Evolutionary conservation across 1,284 basidiomycete genomes (phyloP).

Genomic region (Melampsora americana): DNA sequence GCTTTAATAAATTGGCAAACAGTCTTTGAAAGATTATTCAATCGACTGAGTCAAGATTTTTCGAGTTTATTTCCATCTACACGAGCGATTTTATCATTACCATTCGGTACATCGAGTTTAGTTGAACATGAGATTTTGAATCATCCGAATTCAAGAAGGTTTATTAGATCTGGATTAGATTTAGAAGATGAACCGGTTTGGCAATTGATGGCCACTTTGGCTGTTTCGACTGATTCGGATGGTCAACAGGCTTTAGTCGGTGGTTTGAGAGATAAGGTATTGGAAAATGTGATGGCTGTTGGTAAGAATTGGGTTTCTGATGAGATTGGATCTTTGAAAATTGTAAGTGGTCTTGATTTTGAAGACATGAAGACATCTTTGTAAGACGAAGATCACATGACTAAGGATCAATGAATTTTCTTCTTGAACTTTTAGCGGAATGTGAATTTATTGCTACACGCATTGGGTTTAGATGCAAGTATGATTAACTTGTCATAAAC

Average conservation of each 20-base stretch:
- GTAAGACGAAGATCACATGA: conserved; percentile 40
- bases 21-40: conserved; percentile 64
- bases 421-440: conserved; percentile 58
- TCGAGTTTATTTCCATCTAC: conserved; percentile 83
- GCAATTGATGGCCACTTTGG: conserved; percentile 85
- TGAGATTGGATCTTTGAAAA: conserved; percentile 44
- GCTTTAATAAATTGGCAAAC: conserved; percentile 43
- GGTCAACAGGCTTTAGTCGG: conserved; percentile 81
- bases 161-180: conserved; percentile 58
- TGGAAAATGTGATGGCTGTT: conserved; percentile 75
- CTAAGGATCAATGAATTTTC: conserved; percentile 30
- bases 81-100: conserved; percentile 62
- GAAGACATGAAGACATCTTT: no score
- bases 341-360: conserved; percentile 9
- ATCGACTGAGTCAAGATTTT: conserved; percentile 71
- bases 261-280: conserved; percentile 82
- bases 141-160: conserved; percentile 42
- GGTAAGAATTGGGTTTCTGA: conserved; percentile 66
- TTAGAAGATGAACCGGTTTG: conserved; percentile 83
- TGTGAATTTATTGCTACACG: conserved; percentile 79
- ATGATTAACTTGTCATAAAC: conserved; percentile 36
- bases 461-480: conserved; percentile 72
- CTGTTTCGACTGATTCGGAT: conserved; percentile 75
- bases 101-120: conserved; percentile 59
- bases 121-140: conserved; percentile 47